Conservation (phyloP, 441 rosid genomes). For the Aquilaria agallochum region DNA sequence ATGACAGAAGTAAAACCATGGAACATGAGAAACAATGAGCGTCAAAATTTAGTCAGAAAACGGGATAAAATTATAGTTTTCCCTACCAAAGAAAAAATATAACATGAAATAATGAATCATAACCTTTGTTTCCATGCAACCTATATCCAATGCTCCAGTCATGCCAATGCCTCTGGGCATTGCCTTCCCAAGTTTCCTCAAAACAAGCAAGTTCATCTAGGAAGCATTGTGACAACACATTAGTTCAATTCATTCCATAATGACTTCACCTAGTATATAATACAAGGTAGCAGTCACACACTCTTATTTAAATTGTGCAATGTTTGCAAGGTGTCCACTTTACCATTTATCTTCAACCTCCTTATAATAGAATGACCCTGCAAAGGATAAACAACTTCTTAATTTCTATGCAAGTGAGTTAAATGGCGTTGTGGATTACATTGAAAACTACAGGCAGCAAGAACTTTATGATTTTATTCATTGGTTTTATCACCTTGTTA, state of each 20-base stretch:
- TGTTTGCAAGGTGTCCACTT: constrained; percentile 71
- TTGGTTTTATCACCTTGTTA: neutral
- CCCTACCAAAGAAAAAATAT: neutral
- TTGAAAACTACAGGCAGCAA: neutral
- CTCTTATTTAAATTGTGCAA: constrained; percentile 84
- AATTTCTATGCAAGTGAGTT: neutral
- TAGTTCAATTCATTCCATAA: constrained; percentile 7
- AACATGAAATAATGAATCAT: constrained; percentile 7
- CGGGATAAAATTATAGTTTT: neutral
- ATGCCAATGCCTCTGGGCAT: constrained; percentile 27
- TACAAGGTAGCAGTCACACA: constrained; percentile 19
- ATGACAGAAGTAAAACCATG: neutral
- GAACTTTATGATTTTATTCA: neutral
- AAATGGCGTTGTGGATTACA: too few relatives aligned
- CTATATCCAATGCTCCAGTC: constrained; percentile 25
- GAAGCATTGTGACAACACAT: constrained; percentile 8
- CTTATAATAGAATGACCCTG: constrained; percentile 83
- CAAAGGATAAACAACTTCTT: constrained; percentile 13
- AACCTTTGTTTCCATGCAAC: constrained; percentile 32
- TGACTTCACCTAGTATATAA: constrained; percentile 6
- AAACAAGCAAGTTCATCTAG: constrained; percentile 67
- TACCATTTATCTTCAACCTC: constrained; percentile 70
- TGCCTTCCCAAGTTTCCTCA: constrained; percentile 68
- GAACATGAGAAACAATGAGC: neutral
- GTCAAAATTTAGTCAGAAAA: too few relatives aligned